Evolutionary conservation across 2,329 filamentous ascomycete genomes (phyloP).

Genomic region (Calonectria ilicicola): DNA sequence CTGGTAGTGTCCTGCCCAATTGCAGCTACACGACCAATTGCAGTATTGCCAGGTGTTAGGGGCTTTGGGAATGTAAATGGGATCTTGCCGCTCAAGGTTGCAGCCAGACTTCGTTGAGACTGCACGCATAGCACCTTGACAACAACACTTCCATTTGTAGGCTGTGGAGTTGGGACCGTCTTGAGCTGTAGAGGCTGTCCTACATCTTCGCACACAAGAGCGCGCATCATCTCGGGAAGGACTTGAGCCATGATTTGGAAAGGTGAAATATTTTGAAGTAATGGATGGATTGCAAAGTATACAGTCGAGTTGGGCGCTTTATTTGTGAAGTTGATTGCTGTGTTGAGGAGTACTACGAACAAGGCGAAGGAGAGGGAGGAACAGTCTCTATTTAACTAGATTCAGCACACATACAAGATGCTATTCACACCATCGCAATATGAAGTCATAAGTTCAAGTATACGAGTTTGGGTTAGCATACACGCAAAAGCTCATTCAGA

Average conservation of each 20-base stretch:
- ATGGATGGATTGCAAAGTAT: not conserved
- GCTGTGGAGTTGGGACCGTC: not conserved
- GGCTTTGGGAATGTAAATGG: conserved; percentile 43
- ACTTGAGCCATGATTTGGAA: not conserved
- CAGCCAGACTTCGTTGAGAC: not conserved
- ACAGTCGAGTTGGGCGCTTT: too few species aligned
- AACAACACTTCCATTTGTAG: not conserved
- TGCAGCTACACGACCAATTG: conserved; percentile 51
- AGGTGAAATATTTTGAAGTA: not conserved
- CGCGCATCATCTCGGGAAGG: not conserved
- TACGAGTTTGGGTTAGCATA: not conserved
- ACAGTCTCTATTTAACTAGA: not conserved
- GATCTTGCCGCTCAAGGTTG: not conserved
- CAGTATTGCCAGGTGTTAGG: conserved; percentile 48
- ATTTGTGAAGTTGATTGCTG: too few species aligned
- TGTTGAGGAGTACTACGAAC: too few species aligned
- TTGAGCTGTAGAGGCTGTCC: not conserved
- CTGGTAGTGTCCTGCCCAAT: conserved; percentile 47
- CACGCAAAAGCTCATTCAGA: not conserved
- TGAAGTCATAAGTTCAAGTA: too few species aligned
- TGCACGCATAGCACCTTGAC: not conserved
- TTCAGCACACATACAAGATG: not conserved
- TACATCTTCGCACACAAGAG: not conserved
- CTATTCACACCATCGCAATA: not conserved
- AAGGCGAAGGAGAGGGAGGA: too few species aligned